These are phyloP conservation scores for Artemisia annua DNA, from an alignment of 129 eudicot species.

Conservation along the genomic window DNA sequence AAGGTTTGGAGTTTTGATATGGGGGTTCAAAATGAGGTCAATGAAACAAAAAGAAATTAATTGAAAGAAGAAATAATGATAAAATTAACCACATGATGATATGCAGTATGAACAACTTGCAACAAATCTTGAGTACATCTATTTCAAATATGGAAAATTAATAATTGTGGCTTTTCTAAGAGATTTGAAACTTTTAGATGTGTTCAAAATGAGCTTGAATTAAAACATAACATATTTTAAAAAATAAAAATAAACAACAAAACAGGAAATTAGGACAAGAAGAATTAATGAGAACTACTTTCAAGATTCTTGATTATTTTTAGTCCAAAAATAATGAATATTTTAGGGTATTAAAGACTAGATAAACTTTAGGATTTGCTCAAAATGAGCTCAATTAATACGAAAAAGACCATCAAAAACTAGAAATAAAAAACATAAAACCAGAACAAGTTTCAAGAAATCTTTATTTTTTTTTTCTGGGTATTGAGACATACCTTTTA, in stretches of 20 bases:
- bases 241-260: conserved; percentile 4
- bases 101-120: conserved; percentile 16
- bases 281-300: neutral
- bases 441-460: conserved; percentile 29
- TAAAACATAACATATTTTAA: neutral
- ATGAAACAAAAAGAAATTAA: neutral
- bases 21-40: neutral
- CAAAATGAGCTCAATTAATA: conserved; percentile 15
- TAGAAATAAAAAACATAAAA: conserved; percentile 6
- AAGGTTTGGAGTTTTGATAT: conserved; percentile 23
- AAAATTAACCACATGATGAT: neutral
- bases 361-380: conserved; percentile 4
- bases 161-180: conserved; percentile 12
- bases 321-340: neutral
- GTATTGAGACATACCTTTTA: conserved; percentile 32
- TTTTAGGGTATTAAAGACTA: conserved; percentile 3
- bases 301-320: conserved; percentile 23
- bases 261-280: conserved; percentile 11
- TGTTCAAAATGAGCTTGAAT: conserved; percentile 16
- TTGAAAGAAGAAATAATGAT: neutral
- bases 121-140: conserved; percentile 9
- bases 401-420: neutral
- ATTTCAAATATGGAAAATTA: neutral
- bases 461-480: conserved; percentile 30
- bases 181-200: conserved; percentile 30